Conservation (phyloP, 73 alveolate genomes). For the Paramecium sonneborni region DNA sequence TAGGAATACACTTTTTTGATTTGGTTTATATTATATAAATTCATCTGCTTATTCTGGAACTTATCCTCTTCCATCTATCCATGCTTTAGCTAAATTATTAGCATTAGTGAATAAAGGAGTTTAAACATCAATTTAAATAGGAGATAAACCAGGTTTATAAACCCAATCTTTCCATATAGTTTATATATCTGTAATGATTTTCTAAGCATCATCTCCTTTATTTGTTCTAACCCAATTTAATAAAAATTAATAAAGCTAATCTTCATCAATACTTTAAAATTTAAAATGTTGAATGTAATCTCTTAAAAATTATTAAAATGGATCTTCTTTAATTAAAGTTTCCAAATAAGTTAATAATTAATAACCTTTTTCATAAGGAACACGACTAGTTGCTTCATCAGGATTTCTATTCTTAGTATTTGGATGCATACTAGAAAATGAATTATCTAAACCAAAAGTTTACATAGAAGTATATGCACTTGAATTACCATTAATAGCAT, state of each 20-base stretch:
- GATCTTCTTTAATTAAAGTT: constrained; percentile 59
- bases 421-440: constrained; percentile 81
- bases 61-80: constrained; percentile 42
- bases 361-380: constrained; percentile 92
- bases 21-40: neutral
- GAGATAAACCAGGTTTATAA: constrained; percentile 81
- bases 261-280: constrained; percentile 64
- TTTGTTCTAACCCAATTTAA: constrained; percentile 61
- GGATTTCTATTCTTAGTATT: constrained; percentile 75
- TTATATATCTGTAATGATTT: constrained; percentile 63
- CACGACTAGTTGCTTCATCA: constrained; percentile 74
- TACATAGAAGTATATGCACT: constrained; percentile 74
- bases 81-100: constrained; percentile 58
- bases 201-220: constrained; percentile 48
- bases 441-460: constrained; percentile 75
- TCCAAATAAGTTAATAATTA: constrained; percentile 77
- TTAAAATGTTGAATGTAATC: constrained; percentile 72
- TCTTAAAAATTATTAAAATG: constrained; percentile 69
- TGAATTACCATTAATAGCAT: constrained; percentile 72
- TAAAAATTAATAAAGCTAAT: constrained; percentile 70
- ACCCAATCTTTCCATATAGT: constrained; percentile 77
- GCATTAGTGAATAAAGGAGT: constrained; percentile 70
- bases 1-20: neutral
- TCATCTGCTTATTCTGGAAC: neutral
- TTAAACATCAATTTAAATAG: constrained; percentile 74